Evolutionary conservation across 192 early-diverging fungal species (phyloP), one percentile per base, ranked within the genome.

Genomic region (Spinellus fusiger): DNA sequence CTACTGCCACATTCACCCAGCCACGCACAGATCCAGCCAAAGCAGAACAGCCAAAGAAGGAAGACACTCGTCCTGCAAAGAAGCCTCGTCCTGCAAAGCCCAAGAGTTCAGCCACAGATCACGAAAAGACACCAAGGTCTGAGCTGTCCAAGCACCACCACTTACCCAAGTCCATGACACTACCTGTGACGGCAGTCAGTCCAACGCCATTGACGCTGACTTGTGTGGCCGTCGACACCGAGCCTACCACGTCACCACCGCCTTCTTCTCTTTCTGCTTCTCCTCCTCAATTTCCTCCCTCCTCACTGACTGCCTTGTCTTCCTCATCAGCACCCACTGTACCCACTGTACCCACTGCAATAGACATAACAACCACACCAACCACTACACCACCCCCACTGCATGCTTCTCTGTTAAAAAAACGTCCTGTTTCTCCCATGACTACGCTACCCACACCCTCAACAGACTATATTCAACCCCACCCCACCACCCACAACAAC

Each of bases 1-100:
- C 64, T 23, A 28, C 64, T 5, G 20, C 64, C 5, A 20, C 62
- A 31, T 29, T 55, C 31, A 23, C 31, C 22, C 56, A 55, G 18
- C 22, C 29, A 52, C 47, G 27, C 15, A 22, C 27, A n/a, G 44
- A 18, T 20, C 34, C 7, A 4, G 5, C 32, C 10, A 13, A 61
- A 28, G 2, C 32, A 16, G 38, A 49, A 56, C 18, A 8, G 3
- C 20, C 32, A 20, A 27, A 23, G 13, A 50, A 12, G 18, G 18
- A 34, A 38, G 12, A 18, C 46, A 22, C 9, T 44, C 22, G 48
- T 9, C 5, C 3, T 18, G 12, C 31, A 46, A 52, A 51, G 20
- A 56, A 38, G 33, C 22, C 20, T 10, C 44, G 1, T 44, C 57
- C 47, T 49, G 15, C 34, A 58, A 58, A 27, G 47, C 56, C 20